These are phyloP conservation scores for Biscogniauxia mediterranea DNA, from an alignment of 2,329 filamentous ascomycete species.

Conservation along the genomic window DNA sequence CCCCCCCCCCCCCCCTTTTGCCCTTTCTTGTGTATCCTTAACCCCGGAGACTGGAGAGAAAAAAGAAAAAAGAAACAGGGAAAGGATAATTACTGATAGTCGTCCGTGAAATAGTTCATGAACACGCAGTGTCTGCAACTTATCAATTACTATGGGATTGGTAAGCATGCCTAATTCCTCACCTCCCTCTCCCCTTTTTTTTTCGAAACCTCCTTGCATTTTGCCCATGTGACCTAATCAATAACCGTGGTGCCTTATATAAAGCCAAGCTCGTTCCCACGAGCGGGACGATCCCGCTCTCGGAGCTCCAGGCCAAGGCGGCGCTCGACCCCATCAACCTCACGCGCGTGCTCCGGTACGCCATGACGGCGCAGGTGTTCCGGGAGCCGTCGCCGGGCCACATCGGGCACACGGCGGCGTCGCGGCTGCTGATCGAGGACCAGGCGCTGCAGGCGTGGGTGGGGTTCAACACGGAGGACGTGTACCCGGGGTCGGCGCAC, in stretches of 20 bases:
- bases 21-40: too few relatives aligned
- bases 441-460: slow-evolving; percentile 51
- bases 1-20: too few relatives aligned
- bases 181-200: background rate
- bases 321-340: slow-evolving; percentile 49
- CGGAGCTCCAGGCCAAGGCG: slow-evolving; percentile 45
- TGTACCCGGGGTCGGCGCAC: slow-evolving; percentile 48
- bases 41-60: too few relatives aligned
- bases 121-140: slow-evolving; percentile 50
- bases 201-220: background rate
- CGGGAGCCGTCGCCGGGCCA: slow-evolving; percentile 47
- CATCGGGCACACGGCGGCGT: slow-evolving; percentile 56
- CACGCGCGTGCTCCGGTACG: slow-evolving; percentile 51
- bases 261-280: slow-evolving; percentile 52
- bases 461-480: slow-evolving; percentile 53
- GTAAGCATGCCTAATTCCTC: slow-evolving; percentile 35
- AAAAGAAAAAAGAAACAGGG: too few relatives aligned
- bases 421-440: slow-evolving; percentile 50
- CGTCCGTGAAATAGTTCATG: slow-evolving; percentile 39
- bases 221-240: slow-evolving; percentile 7
- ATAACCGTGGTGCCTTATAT: background rate
- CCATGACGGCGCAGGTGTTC: slow-evolving; percentile 58
- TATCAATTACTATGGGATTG: slow-evolving; percentile 50
- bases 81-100: slow-evolving; percentile 12
- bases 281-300: slow-evolving; percentile 42